phyloP scores from a whole-genome alignment of 2,329 filamentous ascomycete species.

The Bertia moriformis region DNA sequence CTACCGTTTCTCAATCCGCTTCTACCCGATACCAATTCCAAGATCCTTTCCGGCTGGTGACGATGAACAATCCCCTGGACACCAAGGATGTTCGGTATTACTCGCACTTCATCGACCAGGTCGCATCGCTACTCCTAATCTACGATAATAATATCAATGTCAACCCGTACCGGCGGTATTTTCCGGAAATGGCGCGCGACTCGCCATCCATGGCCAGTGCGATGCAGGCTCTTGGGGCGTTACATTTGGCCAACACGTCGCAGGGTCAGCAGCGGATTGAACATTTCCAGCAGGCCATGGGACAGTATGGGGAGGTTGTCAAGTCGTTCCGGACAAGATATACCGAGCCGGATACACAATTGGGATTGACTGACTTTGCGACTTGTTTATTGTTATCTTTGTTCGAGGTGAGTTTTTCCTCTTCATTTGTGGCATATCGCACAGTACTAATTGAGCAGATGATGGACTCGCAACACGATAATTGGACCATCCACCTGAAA shows the following conservation, averaged over 20 bases:
- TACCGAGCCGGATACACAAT: conserved; percentile 10
- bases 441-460: conserved; percentile 3
- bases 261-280: conserved; percentile 12
- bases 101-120: conserved; percentile 16
- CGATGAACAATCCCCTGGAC: conserved; percentile 8
- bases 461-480: conserved; percentile 10
- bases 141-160: conserved; percentile 18
- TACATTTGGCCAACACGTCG: conserved; percentile 22
- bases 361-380: conserved; percentile 1
- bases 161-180: conserved; percentile 17
- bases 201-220: conserved; percentile 17
- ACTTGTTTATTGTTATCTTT: conserved; percentile 1
- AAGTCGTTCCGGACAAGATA: conserved; percentile 13
- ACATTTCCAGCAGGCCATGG: conserved; percentile 20
- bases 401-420: conserved; percentile 1
- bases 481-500: conserved; percentile 20
- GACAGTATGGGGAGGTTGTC: conserved; percentile 19
- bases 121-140: conserved; percentile 16
- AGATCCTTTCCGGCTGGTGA: conserved; percentile 4
- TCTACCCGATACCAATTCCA: not conserved
- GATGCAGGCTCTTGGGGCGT: conserved; percentile 21
- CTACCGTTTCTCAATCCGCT: not conserved
- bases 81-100: conserved; percentile 15
- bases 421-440: conserved; percentile 1
- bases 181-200: conserved; percentile 15